Conservation (phyloP, 192 early-diverging fungal species). For the Funneliformis mosseae region DNA sequence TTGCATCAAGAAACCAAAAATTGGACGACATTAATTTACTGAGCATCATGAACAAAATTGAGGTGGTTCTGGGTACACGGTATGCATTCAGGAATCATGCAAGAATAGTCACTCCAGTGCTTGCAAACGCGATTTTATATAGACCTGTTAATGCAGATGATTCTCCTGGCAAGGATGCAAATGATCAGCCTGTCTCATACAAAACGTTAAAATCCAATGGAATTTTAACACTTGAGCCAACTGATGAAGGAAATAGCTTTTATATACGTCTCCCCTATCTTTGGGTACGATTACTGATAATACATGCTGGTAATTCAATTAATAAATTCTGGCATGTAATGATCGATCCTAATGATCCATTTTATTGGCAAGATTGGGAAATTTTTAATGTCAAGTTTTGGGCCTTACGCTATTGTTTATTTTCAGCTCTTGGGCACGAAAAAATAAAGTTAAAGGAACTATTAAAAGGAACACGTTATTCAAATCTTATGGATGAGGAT, state of each 20-base stretch:
- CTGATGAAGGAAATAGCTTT: background rate
- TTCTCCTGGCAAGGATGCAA: too few species aligned
- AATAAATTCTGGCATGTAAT: background rate
- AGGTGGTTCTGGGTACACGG: too few species aligned
- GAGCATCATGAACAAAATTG: too few species aligned
- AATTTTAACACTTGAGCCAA: background rate
- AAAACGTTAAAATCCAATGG: background rate
- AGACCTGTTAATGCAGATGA: too few species aligned
- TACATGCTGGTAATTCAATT: background rate
- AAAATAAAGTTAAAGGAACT: background rate
- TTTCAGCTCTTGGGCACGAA: background rate
- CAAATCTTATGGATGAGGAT: background rate
- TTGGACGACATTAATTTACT: too few species aligned
- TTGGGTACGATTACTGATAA: background rate
- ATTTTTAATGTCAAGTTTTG: background rate
- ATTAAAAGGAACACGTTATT: background rate
- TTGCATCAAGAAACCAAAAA: background rate
- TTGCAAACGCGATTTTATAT: too few species aligned
- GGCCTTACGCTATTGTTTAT: background rate
- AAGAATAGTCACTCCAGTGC: too few species aligned
- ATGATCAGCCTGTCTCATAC: too few species aligned
- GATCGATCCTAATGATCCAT: background rate
- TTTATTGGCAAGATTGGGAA: conserved; percentile 18
- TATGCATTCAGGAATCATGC: too few species aligned
- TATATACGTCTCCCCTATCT: background rate